These are phyloP conservation scores for Cylindrodendrum hubeiense DNA, from an alignment of 2,329 filamentous ascomycete species.

Conservation along the genomic window DNA sequence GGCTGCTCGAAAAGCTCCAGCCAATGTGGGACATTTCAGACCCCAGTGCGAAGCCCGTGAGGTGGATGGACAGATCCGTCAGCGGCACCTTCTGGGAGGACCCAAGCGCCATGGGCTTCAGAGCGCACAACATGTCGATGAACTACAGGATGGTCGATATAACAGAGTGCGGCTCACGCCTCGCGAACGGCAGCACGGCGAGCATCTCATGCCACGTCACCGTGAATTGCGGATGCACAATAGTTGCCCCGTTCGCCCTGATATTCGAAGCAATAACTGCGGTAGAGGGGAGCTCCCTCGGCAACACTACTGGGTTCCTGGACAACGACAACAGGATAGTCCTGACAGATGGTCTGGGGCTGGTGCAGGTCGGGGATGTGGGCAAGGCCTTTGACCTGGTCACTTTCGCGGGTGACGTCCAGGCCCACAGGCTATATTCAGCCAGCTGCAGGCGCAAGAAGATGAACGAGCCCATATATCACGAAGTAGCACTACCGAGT, in stretches of 20 bases:
- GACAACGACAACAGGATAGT: neutral
- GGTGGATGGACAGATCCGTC: conserved; percentile 21
- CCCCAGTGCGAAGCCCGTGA: conserved; percentile 15
- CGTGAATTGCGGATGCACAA: neutral
- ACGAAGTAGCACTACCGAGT: neutral
- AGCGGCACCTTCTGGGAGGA: conserved; percentile 24
- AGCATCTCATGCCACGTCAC: neutral
- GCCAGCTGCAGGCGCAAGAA: neutral
- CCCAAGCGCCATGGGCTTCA: neutral
- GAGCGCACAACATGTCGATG: conserved; percentile 22
- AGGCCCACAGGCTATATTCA: neutral
- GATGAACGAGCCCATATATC: neutral
- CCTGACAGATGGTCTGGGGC: neutral
- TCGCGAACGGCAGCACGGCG: neutral
- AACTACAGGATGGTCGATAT: neutral
- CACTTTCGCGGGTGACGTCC: neutral
- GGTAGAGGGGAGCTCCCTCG: neutral
- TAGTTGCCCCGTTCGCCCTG: neutral
- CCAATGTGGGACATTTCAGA: conserved; percentile 10
- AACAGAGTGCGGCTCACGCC: neutral
- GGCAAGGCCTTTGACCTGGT: neutral
- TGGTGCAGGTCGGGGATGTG: neutral
- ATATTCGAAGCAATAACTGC: neutral
- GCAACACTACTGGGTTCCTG: neutral
- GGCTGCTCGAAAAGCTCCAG: conserved; percentile 13